phyloP scores from a whole-genome alignment of 2,329 filamentous ascomycete species.

The Colletotrichum cuscutae region DNA sequence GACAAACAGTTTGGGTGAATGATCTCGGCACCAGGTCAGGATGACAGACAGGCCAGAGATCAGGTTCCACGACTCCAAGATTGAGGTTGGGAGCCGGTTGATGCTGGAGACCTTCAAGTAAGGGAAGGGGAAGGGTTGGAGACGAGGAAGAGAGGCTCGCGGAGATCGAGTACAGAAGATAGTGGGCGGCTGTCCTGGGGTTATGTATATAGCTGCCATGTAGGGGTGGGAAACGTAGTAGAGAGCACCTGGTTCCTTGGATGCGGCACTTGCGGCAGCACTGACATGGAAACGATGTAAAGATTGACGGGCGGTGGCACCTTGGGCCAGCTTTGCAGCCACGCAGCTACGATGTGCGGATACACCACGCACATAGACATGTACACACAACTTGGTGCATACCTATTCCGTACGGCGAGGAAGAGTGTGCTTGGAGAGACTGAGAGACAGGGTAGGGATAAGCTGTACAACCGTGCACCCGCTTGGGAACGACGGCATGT shows the following conservation, averaged over 20 bases:
- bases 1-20: slow-evolving; percentile 22
- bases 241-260: slow-evolving; percentile 12
- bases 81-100: slow-evolving; percentile 23
- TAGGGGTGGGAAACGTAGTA: slow-evolving; percentile 4
- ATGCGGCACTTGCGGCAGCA: slow-evolving; percentile 33
- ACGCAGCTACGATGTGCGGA: slow-evolving; percentile 9
- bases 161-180: not conserved
- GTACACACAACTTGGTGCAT: slow-evolving; percentile 4
- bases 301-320: slow-evolving; percentile 26
- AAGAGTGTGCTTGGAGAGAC: slow-evolving; percentile 1
- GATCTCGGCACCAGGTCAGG: slow-evolving; percentile 9
- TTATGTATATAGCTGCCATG: slow-evolving; percentile 26
- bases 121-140: slow-evolving; percentile 7
- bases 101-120: slow-evolving; percentile 7
- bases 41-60: not conserved
- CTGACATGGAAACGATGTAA: slow-evolving; percentile 29
- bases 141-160: slow-evolving; percentile 24
- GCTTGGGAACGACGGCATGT: slow-evolving; percentile 27
- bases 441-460: slow-evolving; percentile 22
- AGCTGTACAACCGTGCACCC: slow-evolving; percentile 35
- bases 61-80: slow-evolving; percentile 17
- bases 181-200: not conserved
- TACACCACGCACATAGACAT: not conserved
- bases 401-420: slow-evolving; percentile 8
- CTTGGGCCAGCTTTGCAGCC: slow-evolving; percentile 21